Conservation (phyloP, 2,329 filamentous ascomycete genomes). For the Arthrobotrys megalospora region DNA sequence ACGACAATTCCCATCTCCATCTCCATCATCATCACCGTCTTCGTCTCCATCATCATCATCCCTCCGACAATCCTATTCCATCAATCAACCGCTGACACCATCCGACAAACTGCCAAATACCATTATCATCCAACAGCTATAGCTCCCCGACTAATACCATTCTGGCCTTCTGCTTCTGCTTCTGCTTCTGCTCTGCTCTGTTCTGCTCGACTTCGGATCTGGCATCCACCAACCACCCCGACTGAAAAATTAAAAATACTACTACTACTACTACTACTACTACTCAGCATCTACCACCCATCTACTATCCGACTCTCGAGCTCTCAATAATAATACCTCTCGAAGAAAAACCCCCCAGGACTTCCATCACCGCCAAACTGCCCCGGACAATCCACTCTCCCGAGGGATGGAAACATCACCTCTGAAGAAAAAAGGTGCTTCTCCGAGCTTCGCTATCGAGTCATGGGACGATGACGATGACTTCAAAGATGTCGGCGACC, state of each 20-base stretch:
- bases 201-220: conserved; percentile 39
- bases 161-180: conserved; percentile 51
- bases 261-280: not conserved
- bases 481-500: conserved; percentile 78
- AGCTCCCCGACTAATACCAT: conserved; percentile 73
- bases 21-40: conserved; percentile 3
- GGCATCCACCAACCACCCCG: conserved; percentile 2
- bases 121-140: conserved; percentile 62
- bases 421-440: conserved; percentile 60
- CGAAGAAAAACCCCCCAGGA: no score
- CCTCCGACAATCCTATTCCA: not conserved
- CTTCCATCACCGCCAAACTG: conserved; percentile 46
- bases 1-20: not conserved
- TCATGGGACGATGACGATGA: conserved; percentile 82
- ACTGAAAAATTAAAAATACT: not conserved
- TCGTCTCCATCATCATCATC: not conserved
- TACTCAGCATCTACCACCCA: no score
- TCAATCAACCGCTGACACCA: not conserved
- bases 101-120: not conserved
- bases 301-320: no score
- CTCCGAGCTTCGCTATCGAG: conserved; percentile 72
- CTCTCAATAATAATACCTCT: no score
- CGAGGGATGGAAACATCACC: conserved; percentile 62
- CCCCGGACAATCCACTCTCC: conserved; percentile 39
- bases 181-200: conserved; percentile 43